A percentile compares a stretch with the other conserved stretches of the same genome.
Conservation (phyloP, 257 asterid species). For the Ajuga chamaepitys region DNA sequence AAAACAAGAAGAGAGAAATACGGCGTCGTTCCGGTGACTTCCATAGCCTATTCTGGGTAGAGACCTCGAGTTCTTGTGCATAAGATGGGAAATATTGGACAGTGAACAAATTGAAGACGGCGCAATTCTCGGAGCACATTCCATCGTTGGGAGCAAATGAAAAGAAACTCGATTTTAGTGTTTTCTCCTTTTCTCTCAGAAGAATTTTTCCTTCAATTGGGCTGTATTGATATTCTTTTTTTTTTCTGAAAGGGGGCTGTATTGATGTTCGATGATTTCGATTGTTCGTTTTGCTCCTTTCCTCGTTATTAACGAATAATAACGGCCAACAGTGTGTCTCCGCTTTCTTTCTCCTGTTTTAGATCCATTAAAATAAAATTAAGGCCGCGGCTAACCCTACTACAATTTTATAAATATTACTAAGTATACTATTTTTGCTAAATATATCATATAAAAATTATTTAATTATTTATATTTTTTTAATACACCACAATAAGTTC, state of each 20-base stretch:
- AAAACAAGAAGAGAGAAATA: neutral
- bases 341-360: neutral
- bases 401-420: too few relatives aligned
- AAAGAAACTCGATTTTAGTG: neutral
- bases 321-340: neutral
- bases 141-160: slow-evolving; percentile 20
- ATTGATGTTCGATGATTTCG: slow-evolving; percentile 9
- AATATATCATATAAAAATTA: too few relatives aligned
- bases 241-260: too few relatives aligned
- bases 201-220: neutral
- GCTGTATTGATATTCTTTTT: too few relatives aligned
- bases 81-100: slow-evolving; percentile 20
- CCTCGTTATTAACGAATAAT: slow-evolving; percentile 11
- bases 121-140: slow-evolving; percentile 19
- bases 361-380: too few relatives aligned
- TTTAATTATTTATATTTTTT: too few relatives aligned
- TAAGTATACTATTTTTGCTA: too few relatives aligned
- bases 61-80: slow-evolving; percentile 16
- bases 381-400: too few relatives aligned
- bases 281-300: neutral
- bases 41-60: slow-evolving; percentile 5
- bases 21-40: slow-evolving; percentile 18
- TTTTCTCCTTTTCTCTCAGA: too few relatives aligned
- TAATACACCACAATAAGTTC: too few relatives aligned
- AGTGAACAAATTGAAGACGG: slow-evolving; percentile 24